A percentile compares a stretch with the other conserved stretches of the same genome.
Evolutionary conservation across 306 rosid species (phyloP).

Genomic region (Ochetophila trinervis): DNA sequence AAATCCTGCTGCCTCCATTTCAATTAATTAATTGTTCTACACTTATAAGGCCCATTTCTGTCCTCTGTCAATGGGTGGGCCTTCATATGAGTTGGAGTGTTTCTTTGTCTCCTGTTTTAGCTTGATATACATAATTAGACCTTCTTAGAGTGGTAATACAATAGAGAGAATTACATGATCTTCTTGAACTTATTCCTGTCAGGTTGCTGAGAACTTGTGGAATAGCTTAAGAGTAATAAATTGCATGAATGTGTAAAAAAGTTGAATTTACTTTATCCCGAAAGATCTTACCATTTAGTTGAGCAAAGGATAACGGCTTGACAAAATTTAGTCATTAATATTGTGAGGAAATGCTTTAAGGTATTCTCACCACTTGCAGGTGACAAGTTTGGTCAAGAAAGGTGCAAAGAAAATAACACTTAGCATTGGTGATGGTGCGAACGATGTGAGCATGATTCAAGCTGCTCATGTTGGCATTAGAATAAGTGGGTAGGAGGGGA

Average conservation of each 20-base stretch:
- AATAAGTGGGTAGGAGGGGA: slow-evolving; percentile 94
- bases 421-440: slow-evolving; percentile 98
- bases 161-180: too few species aligned
- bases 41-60: too few species aligned
- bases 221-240: too few species aligned
- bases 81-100: too few species aligned
- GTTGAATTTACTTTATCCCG: not conserved
- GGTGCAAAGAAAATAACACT: slow-evolving; percentile 86
- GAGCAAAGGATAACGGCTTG: not conserved
- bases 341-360: not conserved
- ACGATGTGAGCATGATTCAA: slow-evolving; percentile 99
- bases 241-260: not conserved
- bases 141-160: too few species aligned
- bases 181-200: too few species aligned
- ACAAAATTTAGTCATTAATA: not conserved
- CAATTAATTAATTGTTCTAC: too few species aligned
- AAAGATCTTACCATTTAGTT: not conserved
- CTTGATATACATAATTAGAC: too few species aligned
- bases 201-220: too few species aligned
- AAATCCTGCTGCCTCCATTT: too few species aligned
- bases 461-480: slow-evolving; percentile 99
- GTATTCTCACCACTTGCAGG: slow-evolving; percentile 43
- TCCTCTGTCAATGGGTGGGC: too few species aligned
- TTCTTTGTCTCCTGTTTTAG: too few species aligned
- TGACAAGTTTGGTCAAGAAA: slow-evolving; percentile 91